A percentile compares a stretch with the other conserved stretches of the same genome.
Evolutionary conservation across 345 rosid genomes (phyloP).

Genomic region (Arabidopsis thaliana): DNA sequence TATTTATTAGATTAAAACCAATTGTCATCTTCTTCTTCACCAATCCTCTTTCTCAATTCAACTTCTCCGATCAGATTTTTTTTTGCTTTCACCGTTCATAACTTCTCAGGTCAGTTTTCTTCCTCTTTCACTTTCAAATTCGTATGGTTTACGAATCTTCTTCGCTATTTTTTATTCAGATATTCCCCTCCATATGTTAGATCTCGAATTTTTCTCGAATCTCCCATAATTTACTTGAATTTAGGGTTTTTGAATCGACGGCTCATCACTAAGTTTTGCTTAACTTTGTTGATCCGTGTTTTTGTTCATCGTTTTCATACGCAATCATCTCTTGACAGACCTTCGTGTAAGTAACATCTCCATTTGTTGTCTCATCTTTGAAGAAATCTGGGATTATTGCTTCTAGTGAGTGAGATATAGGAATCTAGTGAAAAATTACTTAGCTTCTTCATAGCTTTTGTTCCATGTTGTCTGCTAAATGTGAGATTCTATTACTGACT

Average conservation of each 20-base stretch:
- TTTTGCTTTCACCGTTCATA: background rate
- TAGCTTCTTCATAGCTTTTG: conserved; percentile 8
- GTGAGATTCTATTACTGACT: background rate
- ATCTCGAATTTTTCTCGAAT: conserved; percentile 4
- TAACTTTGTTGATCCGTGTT: background rate
- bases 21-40: background rate
- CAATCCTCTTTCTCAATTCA: background rate
- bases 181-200: background rate
- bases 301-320: background rate
- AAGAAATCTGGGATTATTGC: background rate
- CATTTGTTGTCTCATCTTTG: background rate
- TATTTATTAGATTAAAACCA: background rate
- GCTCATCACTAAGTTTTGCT: background rate
- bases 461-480: background rate
- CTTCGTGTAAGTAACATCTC: background rate
- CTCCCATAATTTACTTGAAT: conserved; percentile 1
- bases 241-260: conserved; percentile 18
- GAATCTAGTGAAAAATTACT: background rate
- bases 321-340: background rate
- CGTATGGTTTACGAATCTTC: conserved; percentile 3
- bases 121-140: conserved; percentile 17
- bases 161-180: background rate
- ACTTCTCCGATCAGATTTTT: conserved; percentile 9
- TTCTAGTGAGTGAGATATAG: background rate
- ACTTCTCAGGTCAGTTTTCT: conserved; percentile 8